Percentiles rank a stretch among this genome's conserved stretches.
These are phyloP conservation scores for Herpetospermum pedunculosum DNA, from an alignment of 306 rosid species.

Conservation along the genomic window DNA sequence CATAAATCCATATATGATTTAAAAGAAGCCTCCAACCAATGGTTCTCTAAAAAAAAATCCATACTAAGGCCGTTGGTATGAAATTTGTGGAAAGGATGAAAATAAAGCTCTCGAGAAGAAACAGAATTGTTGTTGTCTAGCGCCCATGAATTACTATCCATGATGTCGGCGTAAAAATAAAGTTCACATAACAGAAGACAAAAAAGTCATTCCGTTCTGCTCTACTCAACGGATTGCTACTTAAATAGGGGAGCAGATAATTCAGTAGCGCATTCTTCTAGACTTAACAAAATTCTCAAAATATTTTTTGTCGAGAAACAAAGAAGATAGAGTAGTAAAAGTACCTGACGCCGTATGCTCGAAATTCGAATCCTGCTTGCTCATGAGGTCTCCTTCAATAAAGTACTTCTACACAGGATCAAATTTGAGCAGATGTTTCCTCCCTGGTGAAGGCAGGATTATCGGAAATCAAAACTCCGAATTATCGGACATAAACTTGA, in stretches of 20 bases:
- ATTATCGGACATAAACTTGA: not conserved
- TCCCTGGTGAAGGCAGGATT: constrained; percentile 28
- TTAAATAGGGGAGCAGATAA: not conserved
- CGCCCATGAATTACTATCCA: too few relatives aligned
- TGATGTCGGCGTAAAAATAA: too few relatives aligned
- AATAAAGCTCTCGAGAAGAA: too few relatives aligned
- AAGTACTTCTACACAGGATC: constrained; percentile 60
- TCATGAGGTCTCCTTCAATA: constrained; percentile 70
- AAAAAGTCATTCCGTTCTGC: too few relatives aligned
- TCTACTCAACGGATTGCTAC: not conserved
- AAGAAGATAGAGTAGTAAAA: not conserved
- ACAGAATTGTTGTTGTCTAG: too few relatives aligned
- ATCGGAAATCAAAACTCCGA: not conserved
- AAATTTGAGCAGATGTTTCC: constrained; percentile 72
- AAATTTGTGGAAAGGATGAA: too few relatives aligned
- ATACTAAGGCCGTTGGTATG: too few relatives aligned
- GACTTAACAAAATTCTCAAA: not conserved
- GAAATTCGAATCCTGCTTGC: constrained; percentile 1
- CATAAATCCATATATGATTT: not conserved
- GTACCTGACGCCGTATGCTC: constrained; percentile 52
- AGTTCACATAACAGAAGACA: too few relatives aligned
- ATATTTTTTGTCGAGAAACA: not conserved
- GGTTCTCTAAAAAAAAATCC: not conserved
- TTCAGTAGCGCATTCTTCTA: not conserved
- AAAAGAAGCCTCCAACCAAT: not conserved